Evolutionary conservation across 768 basidiomycete genomes (phyloP).

Genomic region (Mycena galopus): DNA sequence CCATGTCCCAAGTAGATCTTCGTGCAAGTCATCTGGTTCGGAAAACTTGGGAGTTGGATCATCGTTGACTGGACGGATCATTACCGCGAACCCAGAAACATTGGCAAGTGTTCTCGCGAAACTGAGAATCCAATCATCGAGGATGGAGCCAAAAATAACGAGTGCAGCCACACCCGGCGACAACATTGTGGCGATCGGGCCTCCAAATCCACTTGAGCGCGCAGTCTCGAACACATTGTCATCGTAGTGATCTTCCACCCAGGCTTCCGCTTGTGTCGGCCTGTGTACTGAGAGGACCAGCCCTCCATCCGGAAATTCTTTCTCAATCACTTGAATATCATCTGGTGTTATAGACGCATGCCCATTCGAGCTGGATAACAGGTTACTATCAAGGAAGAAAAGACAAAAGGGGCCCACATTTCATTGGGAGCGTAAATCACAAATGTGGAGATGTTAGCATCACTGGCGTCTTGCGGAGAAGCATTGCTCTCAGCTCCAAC

Average conservation of each 20-base stretch:
- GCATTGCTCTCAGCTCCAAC: no score
- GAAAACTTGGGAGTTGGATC: not conserved
- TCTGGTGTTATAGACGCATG: not conserved
- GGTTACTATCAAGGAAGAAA: not conserved
- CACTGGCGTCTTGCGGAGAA: no score
- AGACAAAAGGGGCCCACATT: not conserved
- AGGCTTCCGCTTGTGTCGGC: slow-evolving; percentile 2
- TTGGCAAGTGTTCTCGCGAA: not conserved
- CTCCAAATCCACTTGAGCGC: slow-evolving; percentile 3
- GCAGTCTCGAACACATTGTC: not conserved
- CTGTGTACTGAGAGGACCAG: not conserved
- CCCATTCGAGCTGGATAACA: not conserved
- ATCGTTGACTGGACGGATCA: slow-evolving; percentile 2
- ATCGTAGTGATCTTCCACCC: slow-evolving; percentile 18
- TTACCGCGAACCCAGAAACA: slow-evolving; percentile 5
- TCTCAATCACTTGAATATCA: not conserved
- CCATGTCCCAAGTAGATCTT: not conserved
- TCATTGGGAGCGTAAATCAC: slow-evolving; percentile 4
- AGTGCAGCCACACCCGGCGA: slow-evolving; percentile 8
- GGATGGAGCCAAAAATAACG: slow-evolving; percentile 11
- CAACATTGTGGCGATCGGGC: slow-evolving; percentile 19
- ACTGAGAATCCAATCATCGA: not conserved
- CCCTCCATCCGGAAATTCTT: slow-evolving; percentile 5
- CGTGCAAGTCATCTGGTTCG: not conserved
- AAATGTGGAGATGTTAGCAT: no score